Percentiles rank a stretch among this genome's conserved stretches.
Conservation (phyloP, 495 filamentous ascomycete genomes). For the Podospora appendiculata region DNA sequence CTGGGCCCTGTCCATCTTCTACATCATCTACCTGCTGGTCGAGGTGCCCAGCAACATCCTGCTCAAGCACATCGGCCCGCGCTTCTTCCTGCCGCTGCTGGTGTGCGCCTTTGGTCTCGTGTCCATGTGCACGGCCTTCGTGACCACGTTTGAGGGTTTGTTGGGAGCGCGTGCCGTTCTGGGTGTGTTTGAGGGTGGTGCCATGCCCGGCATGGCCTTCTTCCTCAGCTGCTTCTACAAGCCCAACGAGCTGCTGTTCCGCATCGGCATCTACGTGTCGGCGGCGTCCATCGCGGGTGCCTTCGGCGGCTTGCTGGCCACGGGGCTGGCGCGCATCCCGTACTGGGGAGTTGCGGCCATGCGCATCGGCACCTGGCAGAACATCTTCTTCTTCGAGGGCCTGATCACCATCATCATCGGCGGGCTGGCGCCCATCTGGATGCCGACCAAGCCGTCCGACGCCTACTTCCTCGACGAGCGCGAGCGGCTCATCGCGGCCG, state of each 20-base stretch:
- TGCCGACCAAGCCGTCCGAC: constrained; percentile 46
- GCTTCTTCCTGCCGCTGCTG: constrained; percentile 55
- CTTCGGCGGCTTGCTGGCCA: constrained; percentile 49
- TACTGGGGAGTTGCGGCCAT: constrained; percentile 36
- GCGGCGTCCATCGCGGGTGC: constrained; percentile 48
- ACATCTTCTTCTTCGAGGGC: constrained; percentile 62
- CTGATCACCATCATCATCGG: constrained; percentile 46
- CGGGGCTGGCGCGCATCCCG: constrained; percentile 42
- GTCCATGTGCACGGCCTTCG: constrained; percentile 38
- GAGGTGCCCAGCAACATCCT: constrained; percentile 61
- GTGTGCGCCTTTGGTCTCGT: constrained; percentile 42
- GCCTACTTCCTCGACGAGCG: constrained; percentile 43
- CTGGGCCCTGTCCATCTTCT: constrained; percentile 52
- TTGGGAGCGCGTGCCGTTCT: constrained; percentile 33
- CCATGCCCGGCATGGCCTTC: constrained; percentile 51
- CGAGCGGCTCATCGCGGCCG: constrained; percentile 39
- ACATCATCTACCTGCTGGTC: constrained; percentile 60
- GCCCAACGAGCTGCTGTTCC: constrained; percentile 45
- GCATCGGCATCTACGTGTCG: constrained; percentile 51
- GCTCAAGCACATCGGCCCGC: constrained; percentile 51
- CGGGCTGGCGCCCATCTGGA: constrained; percentile 39
- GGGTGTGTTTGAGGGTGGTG: constrained; percentile 46
- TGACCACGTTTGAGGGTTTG: constrained; percentile 33
- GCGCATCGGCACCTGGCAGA: constrained; percentile 50
- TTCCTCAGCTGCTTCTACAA: constrained; percentile 52